Percentiles rank a stretch among this genome's conserved stretches.
These are phyloP conservation scores for Fraxinus angustifolia DNA, from an alignment of 305 asterid genomes.

Conservation along the genomic window DNA sequence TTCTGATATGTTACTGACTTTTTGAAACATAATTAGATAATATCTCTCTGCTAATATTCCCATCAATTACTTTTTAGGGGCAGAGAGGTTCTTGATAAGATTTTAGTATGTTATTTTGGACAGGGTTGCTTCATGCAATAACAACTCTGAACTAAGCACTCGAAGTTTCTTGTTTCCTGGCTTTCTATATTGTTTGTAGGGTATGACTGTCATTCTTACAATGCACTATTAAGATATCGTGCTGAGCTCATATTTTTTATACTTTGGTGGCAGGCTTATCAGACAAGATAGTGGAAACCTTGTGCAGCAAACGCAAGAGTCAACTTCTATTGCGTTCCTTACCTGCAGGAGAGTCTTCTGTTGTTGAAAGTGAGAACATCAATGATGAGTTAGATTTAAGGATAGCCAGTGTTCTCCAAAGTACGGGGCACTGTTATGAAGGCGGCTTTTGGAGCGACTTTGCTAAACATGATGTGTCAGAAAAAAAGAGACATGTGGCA, in stretches of 20 bases:
- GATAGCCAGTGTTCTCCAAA: conserved; percentile 87
- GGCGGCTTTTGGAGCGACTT: conserved; percentile 83
- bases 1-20: not conserved
- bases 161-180: not conserved
- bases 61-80: not conserved
- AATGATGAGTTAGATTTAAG: conserved; percentile 81
- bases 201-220: not conserved
- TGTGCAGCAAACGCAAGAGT: conserved; percentile 78
- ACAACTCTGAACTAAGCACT: not conserved
- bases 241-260: conserved; percentile 18
- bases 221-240: not conserved
- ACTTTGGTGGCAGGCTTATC: conserved; percentile 60
- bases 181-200: not conserved
- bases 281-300: conserved; percentile 87
- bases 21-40: not conserved
- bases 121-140: not conserved
- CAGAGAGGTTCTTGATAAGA: not conserved
- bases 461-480: conserved; percentile 44
- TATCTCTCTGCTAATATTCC: not conserved
- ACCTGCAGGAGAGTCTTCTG: conserved; percentile 65
- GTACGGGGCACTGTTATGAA: conserved; percentile 88
- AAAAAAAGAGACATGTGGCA: conserved; percentile 84
- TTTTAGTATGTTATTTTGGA: not conserved
- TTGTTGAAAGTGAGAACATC: conserved; percentile 59
- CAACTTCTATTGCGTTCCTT: conserved; percentile 60